Conservation (phyloP, 2,329 filamentous ascomycete species). For the Xylariaceae sp. region DNA sequence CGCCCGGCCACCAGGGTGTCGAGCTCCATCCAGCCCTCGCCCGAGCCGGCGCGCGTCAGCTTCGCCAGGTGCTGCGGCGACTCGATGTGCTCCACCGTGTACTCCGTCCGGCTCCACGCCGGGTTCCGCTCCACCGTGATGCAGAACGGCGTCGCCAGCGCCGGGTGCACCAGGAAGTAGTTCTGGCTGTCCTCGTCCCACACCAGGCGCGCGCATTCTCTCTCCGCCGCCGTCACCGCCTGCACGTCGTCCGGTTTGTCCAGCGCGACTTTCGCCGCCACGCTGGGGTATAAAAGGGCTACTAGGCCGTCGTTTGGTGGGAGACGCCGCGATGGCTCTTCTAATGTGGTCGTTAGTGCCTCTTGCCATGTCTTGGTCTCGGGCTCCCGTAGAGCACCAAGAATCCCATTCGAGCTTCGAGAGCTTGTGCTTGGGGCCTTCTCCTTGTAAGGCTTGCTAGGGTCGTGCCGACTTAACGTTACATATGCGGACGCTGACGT, state of each 20-base stretch:
- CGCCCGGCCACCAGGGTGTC: constrained; percentile 62
- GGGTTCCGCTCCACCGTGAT: constrained; percentile 61
- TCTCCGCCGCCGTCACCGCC: constrained; percentile 64
- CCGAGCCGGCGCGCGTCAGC: constrained; percentile 62
- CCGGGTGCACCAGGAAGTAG: constrained; percentile 66
- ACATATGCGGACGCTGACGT: constrained; percentile 66
- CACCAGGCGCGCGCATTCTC: constrained; percentile 71
- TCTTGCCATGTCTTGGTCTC: constrained; percentile 55
- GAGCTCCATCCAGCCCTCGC: constrained; percentile 62
- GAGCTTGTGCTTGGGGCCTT: constrained; percentile 41
- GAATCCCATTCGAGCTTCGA: constrained; percentile 28
- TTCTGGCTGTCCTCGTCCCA: constrained; percentile 65
- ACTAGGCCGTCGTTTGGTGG: constrained; percentile 65
- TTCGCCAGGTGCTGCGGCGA: constrained; percentile 62
- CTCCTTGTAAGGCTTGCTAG: constrained; percentile 57
- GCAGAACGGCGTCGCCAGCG: constrained; percentile 65
- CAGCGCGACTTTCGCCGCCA: constrained; percentile 64
- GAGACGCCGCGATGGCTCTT: constrained; percentile 55
- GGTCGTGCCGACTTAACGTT: constrained; percentile 62
- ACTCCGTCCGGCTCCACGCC: constrained; percentile 63
- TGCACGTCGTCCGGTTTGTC: constrained; percentile 62
- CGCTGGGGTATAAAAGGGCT: constrained; percentile 68
- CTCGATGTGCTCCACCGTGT: constrained; percentile 67
- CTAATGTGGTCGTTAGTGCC: constrained; percentile 60
- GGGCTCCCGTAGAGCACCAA: constrained; percentile 39